Evolutionary conservation across 352 stramenopile species (phyloP), one percentile per base, ranked within the genome.

Genomic region (Pythium insidiosum): DNA sequence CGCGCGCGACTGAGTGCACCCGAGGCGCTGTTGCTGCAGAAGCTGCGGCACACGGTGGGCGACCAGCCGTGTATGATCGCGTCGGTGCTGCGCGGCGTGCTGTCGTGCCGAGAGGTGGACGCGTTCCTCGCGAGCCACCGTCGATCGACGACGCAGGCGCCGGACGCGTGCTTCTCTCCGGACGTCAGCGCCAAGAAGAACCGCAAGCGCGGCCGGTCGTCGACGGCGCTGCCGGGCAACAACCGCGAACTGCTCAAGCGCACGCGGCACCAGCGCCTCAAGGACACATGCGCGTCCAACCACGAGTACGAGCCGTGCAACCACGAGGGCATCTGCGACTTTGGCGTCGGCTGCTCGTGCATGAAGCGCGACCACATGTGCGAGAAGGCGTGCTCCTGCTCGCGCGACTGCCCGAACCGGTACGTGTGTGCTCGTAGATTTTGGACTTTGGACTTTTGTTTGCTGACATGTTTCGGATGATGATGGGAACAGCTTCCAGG

Each of bases 371-470:
- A 88, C 36, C 78, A 91, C 52, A 88, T 67, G 38, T 91, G 78
- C 29, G 73, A 88, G 38, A 88, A 86, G 52, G 75, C 78, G 36
- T 91, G 78, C 50, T 87, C 75, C n/a, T 91, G 78, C 46, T 84
- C 78, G 4, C 70, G 65, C 5, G 65, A 88, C 44, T 91, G 78
- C 33, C 60, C 68, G 11, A 91, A 88, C 39, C 62, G 78, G 67
- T 82, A 50, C 15, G 63, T 49, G 24, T 10, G 6, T 34, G 28
- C 15, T 34, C 28, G 9, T 34, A 13, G 15, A 9, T 34, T 34
- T 15, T 15, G 9, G 28, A 9, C 28, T 34, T 34, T 34, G 28
- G 15, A 9, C 34, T 11, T 21, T 21, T 39, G 11, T 26, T 38
- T 43, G 18, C 2, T 34, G 11, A 19, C 23, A 50, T 20, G 38